phyloP scores from a whole-genome alignment of 2,329 filamentous ascomycete genomes.

The Tolypocladium capitatum region DNA sequence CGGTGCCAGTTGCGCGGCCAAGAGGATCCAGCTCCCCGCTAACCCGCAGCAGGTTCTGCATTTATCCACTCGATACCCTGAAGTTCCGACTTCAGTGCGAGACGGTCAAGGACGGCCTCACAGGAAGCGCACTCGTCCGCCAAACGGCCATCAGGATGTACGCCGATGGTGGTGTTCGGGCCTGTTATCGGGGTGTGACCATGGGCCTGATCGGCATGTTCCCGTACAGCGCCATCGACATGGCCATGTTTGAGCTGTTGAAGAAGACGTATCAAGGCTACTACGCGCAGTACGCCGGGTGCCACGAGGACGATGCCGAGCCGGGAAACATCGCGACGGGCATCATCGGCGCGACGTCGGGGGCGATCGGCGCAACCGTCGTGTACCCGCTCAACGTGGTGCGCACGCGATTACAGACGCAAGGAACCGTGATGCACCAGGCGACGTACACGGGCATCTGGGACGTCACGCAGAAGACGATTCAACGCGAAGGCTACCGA shows the following conservation, averaged over 20 bases:
- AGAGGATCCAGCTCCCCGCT: not conserved
- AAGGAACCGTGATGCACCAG: slow-evolving; percentile 85
- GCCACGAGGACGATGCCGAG: slow-evolving; percentile 71
- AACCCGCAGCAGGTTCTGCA: slow-evolving; percentile 51
- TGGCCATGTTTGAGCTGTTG: slow-evolving; percentile 87
- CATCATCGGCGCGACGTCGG: slow-evolving; percentile 79
- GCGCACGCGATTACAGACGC: slow-evolving; percentile 81
- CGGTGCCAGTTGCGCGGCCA: not conserved
- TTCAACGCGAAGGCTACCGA: slow-evolving; percentile 67
- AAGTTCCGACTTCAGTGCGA: slow-evolving; percentile 86
- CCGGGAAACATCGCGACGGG: slow-evolving; percentile 76
- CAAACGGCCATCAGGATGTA: slow-evolving; percentile 83
- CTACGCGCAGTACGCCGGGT: slow-evolving; percentile 54
- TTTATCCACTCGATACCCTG: slow-evolving; percentile 85
- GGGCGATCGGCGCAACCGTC: slow-evolving; percentile 80
- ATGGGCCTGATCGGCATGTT: slow-evolving; percentile 96
- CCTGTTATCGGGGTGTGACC: slow-evolving; percentile 83
- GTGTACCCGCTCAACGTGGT: slow-evolving; percentile 94
- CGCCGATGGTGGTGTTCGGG: slow-evolving; percentile 55
- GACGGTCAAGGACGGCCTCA: slow-evolving; percentile 72
- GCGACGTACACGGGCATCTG: slow-evolving; percentile 81
- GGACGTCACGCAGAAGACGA: slow-evolving; percentile 76
- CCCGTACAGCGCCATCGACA: slow-evolving; percentile 91
- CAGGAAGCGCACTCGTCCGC: slow-evolving; percentile 68
- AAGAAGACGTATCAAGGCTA: slow-evolving; percentile 61